Evolutionary conservation across 2,329 filamentous ascomycete species (phyloP), one percentile per base, ranked within the genome.

Genomic region (Neonectria sp.): DNA sequence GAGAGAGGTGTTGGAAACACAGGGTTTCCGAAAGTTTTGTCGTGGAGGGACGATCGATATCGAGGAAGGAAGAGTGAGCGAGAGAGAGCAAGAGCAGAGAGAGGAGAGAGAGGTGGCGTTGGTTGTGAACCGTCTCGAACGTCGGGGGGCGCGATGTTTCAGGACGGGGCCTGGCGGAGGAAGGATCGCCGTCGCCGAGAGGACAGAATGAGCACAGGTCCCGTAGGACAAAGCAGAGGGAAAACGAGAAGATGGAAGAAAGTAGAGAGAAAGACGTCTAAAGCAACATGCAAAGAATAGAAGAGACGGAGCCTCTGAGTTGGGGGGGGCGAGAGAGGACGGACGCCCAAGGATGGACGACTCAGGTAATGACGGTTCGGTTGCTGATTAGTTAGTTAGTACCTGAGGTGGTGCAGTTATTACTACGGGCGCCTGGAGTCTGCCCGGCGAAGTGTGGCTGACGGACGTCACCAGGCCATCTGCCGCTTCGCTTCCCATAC

Each of bases 131-230:
- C 31, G 59, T 52, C 48, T 51, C 46, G 46, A 29, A 29, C 25
- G 24, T 51, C 46, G 46, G 46, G 46, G 31, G 46, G 63, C 24
- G 45, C 46, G 52, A 48, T 61, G 63, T 65, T 65, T 65, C 63
- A 65, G 63, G 40, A 46, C 29, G 45, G 27, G 17, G 24, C 21
- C 57, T 49, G 49, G 35, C 53, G 52, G 58, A 65, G 57, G 53
- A 53, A 61, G 25, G 63, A 65, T 61, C 57, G 58, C 63, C 63
- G 63, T 48, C 35, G 63, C 51, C 51, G 40, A 55, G 15, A 55
- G 21, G 52, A 65, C 29, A 53, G n/a, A 25, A 11, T 53, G 52
- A 52, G 46, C 7, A 33, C 57, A 56, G 46, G 27, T 15, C 37
- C 48, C 31, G 31, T 24, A 21, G 27, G 52, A 17, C 24, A 25